These are phyloP conservation scores for Niebla homalea DNA, from an alignment of 495 filamentous ascomycete genomes.

Conservation along the genomic window DNA sequence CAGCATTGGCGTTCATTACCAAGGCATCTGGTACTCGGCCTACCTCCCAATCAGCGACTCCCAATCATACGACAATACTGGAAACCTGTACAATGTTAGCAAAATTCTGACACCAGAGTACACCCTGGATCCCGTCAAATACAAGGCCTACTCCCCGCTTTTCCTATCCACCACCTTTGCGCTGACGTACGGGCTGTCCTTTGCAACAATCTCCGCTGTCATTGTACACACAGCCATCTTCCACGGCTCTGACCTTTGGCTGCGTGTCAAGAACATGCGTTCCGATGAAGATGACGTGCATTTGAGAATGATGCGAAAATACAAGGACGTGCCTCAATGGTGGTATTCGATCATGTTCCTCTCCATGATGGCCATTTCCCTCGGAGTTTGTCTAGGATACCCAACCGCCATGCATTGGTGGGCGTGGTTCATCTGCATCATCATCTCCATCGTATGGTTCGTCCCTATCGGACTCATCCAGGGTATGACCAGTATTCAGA, in stretches of 20 bases:
- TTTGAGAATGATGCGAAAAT: slow-evolving; percentile 46
- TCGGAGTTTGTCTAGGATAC: slow-evolving; percentile 40
- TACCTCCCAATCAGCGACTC: slow-evolving; percentile 45
- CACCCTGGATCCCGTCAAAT: slow-evolving; percentile 41
- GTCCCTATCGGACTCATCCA: slow-evolving; percentile 41
- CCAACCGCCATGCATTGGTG: slow-evolving; percentile 38
- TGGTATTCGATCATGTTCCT: slow-evolving; percentile 44
- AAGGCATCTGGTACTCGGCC: slow-evolving; percentile 33
- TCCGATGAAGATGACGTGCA: slow-evolving; percentile 56
- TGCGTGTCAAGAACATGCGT: slow-evolving; percentile 32
- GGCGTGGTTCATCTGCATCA: slow-evolving; percentile 39
- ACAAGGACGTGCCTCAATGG: slow-evolving; percentile 46
- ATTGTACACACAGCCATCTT: slow-evolving; percentile 43
- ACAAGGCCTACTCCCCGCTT: slow-evolving; percentile 44
- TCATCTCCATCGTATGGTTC: slow-evolving; percentile 37
- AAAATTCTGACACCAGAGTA: slow-evolving; percentile 38
- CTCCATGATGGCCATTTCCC: slow-evolving; percentile 35
- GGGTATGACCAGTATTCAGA: slow-evolving; percentile 39
- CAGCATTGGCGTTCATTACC: slow-evolving; percentile 39
- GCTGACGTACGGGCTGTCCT: slow-evolving; percentile 45
- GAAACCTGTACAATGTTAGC: slow-evolving; percentile 35
- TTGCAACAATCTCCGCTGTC: slow-evolving; percentile 42
- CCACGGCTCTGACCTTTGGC: slow-evolving; percentile 41
- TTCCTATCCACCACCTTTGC: slow-evolving; percentile 49
- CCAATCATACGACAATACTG: slow-evolving; percentile 45